Base-by-base conservation (phyloP, 177 flowering plant genomes). In the Vitis hybrid region DNA sequence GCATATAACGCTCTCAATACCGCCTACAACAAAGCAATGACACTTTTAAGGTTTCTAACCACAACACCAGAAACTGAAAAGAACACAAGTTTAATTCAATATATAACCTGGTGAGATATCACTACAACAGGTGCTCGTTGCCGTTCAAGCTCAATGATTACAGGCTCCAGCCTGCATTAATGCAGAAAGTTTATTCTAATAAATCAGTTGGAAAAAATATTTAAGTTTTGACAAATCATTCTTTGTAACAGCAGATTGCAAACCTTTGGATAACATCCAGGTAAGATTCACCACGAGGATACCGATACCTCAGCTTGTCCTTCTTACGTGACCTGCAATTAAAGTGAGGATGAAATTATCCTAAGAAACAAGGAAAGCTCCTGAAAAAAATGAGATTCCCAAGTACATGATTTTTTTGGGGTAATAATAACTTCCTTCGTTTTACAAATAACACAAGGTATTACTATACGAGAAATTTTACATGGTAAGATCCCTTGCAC, bases 201-300 rank as follows among this genome's bases (percentile, higher is more conserved):
- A 8, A 68, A 13, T 9, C 18, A 22, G 20, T 22, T 52, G 65
- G 65, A 48, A 1, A 51, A 72, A 54, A 63, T n/a, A 20, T 59
- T 48, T 10, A 5, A 48, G n/a, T 19, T 50, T 12, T 15, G 18
- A 18, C 20, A 19, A 12, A 56, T 18, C 11, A 29, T 31, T 31
- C 9, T 61, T 20, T 53, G 45, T 10, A 45, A 16, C 5, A 4
- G 31, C 15, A 65, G 51, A 72, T 22, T 45, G 22, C 69, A 75
- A 65, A 94, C 97, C 94, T 90, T 77, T 93, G 98, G 73, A 93
- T 93, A 65, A 95, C 97, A 85, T 94, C 98, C 65, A 92, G 85
- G 73, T 94, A 95, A 66, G 98, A 95, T 74, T 95, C 99, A 60
- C 99, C 99, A 56, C 99, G 96, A 79, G 99, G 99, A 80, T 95